Percentiles rank a stretch among this genome's conserved stretches.
These are phyloP conservation scores for Chrysoporthe austroafricana DNA, from an alignment of 2,329 filamentous ascomycete species.

Conservation along the genomic window DNA sequence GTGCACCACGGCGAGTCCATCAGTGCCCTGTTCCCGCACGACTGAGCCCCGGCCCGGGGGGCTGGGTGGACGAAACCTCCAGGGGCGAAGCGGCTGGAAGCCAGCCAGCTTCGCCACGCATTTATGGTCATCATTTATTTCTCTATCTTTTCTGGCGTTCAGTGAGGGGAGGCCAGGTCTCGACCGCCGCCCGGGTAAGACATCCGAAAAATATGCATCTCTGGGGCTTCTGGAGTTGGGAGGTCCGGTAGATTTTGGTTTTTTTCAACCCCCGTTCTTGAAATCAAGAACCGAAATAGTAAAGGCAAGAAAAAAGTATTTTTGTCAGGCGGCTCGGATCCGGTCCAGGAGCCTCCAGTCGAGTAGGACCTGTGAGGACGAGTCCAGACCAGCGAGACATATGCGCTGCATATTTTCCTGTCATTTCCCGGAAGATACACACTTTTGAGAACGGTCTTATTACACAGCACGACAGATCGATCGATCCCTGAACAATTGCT, in stretches of 20 bases:
- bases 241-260: conserved; percentile 24
- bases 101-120: conserved; percentile 10
- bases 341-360: conserved; percentile 7
- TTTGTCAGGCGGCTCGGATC: background rate
- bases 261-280: background rate
- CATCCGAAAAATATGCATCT: conserved; percentile 15
- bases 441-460: background rate
- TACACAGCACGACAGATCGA: conserved; percentile 3
- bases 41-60: conserved; percentile 47
- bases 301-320: conserved; percentile 14
- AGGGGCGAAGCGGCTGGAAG: conserved; percentile 1
- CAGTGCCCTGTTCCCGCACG: conserved; percentile 89
- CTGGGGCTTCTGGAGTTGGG: conserved; percentile 25
- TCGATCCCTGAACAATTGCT: conserved; percentile 5
- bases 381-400: background rate
- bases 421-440: background rate
- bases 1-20: conserved; percentile 98
- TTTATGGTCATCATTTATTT: conserved; percentile 14
- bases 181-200: conserved; percentile 24
- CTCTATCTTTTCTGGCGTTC: conserved; percentile 18
- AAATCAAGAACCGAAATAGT: conserved; percentile 7
- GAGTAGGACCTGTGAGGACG: background rate
- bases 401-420: background rate
- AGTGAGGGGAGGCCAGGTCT: conserved; percentile 6
- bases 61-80: background rate